Evolutionary conservation across 2,329 filamentous ascomycete genomes (phyloP).

Genomic region (Septoria linicola): DNA sequence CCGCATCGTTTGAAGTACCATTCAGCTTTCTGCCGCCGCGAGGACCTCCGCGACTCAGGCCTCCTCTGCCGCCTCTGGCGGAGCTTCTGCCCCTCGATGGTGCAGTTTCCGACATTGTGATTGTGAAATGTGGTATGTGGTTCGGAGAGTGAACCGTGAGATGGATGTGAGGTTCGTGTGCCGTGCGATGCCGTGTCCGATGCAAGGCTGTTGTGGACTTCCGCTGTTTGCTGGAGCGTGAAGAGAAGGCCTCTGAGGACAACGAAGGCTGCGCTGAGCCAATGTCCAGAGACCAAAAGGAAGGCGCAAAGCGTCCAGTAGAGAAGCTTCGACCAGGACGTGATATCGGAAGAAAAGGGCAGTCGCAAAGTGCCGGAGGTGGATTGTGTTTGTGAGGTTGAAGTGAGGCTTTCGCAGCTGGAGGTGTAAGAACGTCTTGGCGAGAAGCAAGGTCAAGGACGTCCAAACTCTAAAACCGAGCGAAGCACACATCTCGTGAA

Average conservation of each 20-base stretch:
- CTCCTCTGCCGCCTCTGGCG: conserved; percentile 78
- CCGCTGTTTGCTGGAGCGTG: conserved; percentile 4
- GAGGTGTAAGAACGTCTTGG: not conserved
- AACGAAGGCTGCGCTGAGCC: conserved; percentile 12
- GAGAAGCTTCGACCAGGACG: conserved; percentile 3
- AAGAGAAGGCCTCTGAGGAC: conserved; percentile 4
- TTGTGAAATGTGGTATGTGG: conserved; percentile 21
- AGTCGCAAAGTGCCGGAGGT: conserved; percentile 2
- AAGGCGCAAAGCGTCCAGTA: conserved; percentile 11
- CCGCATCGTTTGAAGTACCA: conserved; percentile 67
- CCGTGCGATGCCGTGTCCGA: conserved; percentile 8
- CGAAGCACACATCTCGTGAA: too few relatives aligned
- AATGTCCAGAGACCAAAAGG: conserved; percentile 7
- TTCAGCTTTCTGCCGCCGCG: conserved; percentile 41
- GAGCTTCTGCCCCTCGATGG: conserved; percentile 87
- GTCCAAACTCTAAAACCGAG: not conserved
- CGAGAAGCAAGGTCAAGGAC: too few relatives aligned
- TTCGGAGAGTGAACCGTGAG: conserved; percentile 11
- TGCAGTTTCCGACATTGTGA: conserved; percentile 85
- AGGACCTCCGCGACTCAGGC: conserved; percentile 55
- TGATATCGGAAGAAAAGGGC: conserved; percentile 1
- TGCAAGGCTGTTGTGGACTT: conserved; percentile 12
- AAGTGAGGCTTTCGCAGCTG: conserved; percentile 2
- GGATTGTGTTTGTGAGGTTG: conserved; percentile 2
- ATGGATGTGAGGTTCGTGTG: conserved; percentile 6